Evolutionary conservation across 176 grass and related monocot genomes (phyloP), one percentile per base, ranked within the genome.

Genomic region (Tillandsia leiboldiana): DNA sequence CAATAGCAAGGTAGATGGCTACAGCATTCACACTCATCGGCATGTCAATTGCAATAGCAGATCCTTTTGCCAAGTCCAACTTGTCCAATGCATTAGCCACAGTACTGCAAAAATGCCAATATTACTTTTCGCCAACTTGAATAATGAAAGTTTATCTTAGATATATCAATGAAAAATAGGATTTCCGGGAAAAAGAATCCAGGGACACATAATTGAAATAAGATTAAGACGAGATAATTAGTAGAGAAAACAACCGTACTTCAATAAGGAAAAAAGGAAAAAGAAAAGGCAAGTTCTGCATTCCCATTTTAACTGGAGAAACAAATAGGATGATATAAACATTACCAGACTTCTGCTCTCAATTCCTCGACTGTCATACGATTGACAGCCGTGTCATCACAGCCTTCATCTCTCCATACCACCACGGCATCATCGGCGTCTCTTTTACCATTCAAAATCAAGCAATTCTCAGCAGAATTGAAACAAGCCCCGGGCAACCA

Each of bases 41-140:
- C 93, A 97, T 92, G 82, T 90, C 93, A 65, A 97, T 90, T 62
- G 93, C 93, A 77, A 97, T 83, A 50, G 93, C 79, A 68, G 93
- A 97, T 72, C 82, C 84, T 78, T 97, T 92, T 72, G 77, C 77
- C 77, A 97, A 88, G 57, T 71, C 64, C 66, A 97, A 48, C 3
- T 73, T 63, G 73, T 97, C 93, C 62, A 97, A 64, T 10, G 89
- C 93, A 78, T 90, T 97, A 20, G 93, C 86, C 53, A 97, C 93
- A 1, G 85, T 71, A 73, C 93, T 97, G 81, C 71, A 75, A 65
- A 75, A 74, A 65, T 73, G 22, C 12, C 24, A 64, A 51, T 68
- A 64, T 12, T 70, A 23, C 17, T 20, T 6, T n/a, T 68, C 28
- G 26, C 49, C 17, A 3, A 67, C 64, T 74, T 12, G 64, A 53